Evolutionary conservation across 176 grass and related monocot genomes (phyloP), one percentile per base, ranked within the genome.

Genomic region (Calamus simplicifolius): DNA sequence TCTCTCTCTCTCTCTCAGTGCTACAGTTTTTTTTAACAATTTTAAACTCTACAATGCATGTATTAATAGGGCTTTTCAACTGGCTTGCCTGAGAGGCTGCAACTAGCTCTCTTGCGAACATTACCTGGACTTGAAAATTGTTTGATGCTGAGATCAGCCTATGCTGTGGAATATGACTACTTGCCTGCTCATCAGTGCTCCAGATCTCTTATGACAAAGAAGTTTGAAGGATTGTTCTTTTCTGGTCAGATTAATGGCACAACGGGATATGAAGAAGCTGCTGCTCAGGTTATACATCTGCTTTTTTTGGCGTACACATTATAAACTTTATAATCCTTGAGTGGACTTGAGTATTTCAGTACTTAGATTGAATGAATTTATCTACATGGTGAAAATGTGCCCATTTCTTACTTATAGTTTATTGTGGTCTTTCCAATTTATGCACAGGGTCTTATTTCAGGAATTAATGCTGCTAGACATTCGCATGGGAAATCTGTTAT

Each of bases 161-260:
- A 92, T 83, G 93, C 87, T 64, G 87, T 98, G 59, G 93, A 98
- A 78, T 98, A 98, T 66, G 93, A 98, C 59, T 98, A 80, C 49
- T 83, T 92, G 57, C 93, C 87, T 52, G 93, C 93, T 38, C 73
- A 92, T 69, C 93, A 88, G 56, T 98, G 93, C 73, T 92, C 93
- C 67, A 92, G 93, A 82, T 88, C 93, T n/a, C 87, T 98, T 71
- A 98, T 98, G 93, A 98, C 87, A 51, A 92, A 98, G 79, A 98
- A 79, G 54, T 61, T 91, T 35, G 72, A 81, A 73, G 93, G 93
- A 23, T 77, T 98, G 60, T 98, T 98, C 73, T 98, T 98, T 81
- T 98, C 93, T 63, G 87, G 93, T 49, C 93, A 98, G 78, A 92
- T 98, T 63, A 98, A 98, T 54, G 93, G 93, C 75, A 98, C 93